Base-by-base conservation (phyloP, 2,329 filamentous ascomycete species). In the Clonostachys rhizophaga region DNA sequence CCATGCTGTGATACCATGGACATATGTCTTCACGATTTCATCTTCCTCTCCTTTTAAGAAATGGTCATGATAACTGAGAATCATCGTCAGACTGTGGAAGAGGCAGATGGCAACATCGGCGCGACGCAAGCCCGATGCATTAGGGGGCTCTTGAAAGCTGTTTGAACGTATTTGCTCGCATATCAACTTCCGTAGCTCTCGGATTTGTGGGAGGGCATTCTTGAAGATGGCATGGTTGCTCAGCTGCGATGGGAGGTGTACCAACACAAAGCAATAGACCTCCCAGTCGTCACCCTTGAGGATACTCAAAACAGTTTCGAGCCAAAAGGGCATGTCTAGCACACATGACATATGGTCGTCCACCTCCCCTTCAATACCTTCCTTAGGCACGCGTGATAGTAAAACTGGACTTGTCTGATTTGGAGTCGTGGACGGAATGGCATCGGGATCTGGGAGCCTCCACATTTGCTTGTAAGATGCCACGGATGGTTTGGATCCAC, bases 21-120 rank as follows among this genome's bases (percentile, higher is more conserved):
- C 83, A 60, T 99, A 96, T 0, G 89, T 83, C 53, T 85, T 84
- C 24, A 96, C 89, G 35, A 96, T 84, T 39, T 95, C 90, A 58
- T 96, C 91, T 62, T 95, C 86, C 56, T 97, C 91, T 33, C 80
- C 79, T 59, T 91, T 91, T 46, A 83, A 78, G 61, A 95, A 95
- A 55, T 90, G 79, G 46, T 86, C 81, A 62, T 96, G 90, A 59
- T 96, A 99, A 62, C 91, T 92, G 59, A 96, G 77, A 45, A 96
- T 80, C 69, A 92, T 91, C 7, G 88, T 92, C 54, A 99, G 72
- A 34, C 85, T 84, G 57, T 96, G 87, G 57, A 94, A 92, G 36
- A 97, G 75, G 59, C 91, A 95, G 35, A 94, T 87, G 13, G 89
- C 89, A 44, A 96, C 86, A 63, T 97, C 91, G 1, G 87, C 87